Percentiles rank a stretch among this genome's conserved stretches.
Evolutionary conservation across 768 basidiomycete genomes (phyloP).

Genomic region (Polyporus arcularius): DNA sequence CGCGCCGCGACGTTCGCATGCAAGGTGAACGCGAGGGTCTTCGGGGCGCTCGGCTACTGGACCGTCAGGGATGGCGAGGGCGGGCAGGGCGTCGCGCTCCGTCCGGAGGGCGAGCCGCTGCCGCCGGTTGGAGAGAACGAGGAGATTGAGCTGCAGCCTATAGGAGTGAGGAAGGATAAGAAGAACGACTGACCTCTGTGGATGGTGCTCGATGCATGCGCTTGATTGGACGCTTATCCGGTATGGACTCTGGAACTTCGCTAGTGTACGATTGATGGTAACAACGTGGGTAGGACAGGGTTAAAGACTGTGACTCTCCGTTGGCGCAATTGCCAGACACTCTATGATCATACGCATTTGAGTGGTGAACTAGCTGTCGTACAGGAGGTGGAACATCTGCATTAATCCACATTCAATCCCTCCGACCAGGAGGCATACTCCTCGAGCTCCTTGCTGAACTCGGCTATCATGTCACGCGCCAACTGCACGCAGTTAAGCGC

Average conservation of each 20-base stretch:
- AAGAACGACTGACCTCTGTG: constrained; percentile 7
- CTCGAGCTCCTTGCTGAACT: constrained; percentile 12
- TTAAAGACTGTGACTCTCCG: no score
- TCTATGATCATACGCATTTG: no score
- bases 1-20: constrained; percentile 24
- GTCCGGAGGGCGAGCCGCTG: constrained; percentile 16
- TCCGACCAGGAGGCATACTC: constrained; percentile 19
- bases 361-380: no score
- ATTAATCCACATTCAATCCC: neutral
- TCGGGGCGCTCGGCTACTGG: constrained; percentile 18
- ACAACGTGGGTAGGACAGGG: no score
- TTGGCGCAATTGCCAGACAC: no score
- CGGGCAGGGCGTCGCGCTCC: constrained; percentile 12
- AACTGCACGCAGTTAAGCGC: constrained; percentile 6
- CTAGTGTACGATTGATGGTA: no score
- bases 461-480: neutral
- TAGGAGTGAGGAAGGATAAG: neutral
- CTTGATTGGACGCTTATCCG: no score
- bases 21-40: constrained; percentile 19
- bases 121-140: constrained; percentile 10
- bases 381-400: no score
- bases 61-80: constrained; percentile 15
- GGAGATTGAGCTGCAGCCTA: constrained; percentile 4
- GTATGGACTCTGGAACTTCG: no score
- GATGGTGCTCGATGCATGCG: no score